phyloP scores from a whole-genome alignment of 257 asterid genomes.

The Euphrasia confusa region DNA sequence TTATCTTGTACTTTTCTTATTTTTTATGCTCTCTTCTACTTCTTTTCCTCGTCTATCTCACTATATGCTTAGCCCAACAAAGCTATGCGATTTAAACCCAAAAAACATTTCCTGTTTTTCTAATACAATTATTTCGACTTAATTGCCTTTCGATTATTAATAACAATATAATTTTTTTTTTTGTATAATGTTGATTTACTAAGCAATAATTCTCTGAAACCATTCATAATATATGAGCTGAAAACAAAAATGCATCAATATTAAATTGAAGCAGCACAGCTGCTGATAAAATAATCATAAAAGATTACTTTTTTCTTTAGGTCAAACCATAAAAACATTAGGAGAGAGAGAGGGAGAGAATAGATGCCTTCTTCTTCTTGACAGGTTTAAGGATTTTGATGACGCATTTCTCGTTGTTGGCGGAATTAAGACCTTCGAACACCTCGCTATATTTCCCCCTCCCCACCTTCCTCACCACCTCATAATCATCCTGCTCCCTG shows the following conservation, averaged over 20 bases:
- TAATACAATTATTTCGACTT: constrained; percentile 6
- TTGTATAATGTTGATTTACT: neutral
- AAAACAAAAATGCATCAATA: neutral
- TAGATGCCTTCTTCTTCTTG: constrained; percentile 84
- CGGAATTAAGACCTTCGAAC: constrained; percentile 73
- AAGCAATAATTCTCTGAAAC: neutral
- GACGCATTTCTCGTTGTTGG: constrained; percentile 73
- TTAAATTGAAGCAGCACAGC: neutral
- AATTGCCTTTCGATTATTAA: neutral
- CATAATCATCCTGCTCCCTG: constrained; percentile 95
- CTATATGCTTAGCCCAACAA: neutral
- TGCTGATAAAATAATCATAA: too few species aligned
- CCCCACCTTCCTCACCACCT: constrained; percentile 93
- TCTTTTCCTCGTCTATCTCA: neutral
- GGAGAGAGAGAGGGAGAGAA: neutral
- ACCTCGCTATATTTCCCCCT: constrained; percentile 97
- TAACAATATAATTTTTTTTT: too few species aligned
- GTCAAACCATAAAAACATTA: too few species aligned
- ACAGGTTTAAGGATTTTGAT: constrained; percentile 95
- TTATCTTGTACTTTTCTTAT: constrained; percentile 1
- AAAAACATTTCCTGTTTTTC: neutral
- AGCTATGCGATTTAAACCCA: neutral
- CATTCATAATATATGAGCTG: neutral
- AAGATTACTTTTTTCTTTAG: too few species aligned
- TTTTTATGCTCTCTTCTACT: neutral